Percentiles rank a stretch among this genome's conserved stretches.
Conservation (phyloP, 2,329 filamentous ascomycete species). For the Phialophora expanda region DNA sequence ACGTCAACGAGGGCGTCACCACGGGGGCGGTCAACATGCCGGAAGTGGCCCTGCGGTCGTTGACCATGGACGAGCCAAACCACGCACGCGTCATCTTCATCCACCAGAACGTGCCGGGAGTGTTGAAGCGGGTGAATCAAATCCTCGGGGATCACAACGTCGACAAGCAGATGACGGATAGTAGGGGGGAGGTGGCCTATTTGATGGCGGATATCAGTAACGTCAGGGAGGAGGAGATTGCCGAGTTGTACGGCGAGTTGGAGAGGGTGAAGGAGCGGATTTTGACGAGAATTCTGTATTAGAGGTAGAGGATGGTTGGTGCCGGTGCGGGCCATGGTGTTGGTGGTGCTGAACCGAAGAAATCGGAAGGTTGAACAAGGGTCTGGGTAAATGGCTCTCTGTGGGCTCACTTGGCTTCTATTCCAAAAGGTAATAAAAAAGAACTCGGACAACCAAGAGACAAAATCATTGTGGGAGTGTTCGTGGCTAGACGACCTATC, state of each 20-base stretch:
- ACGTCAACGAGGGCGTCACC: constrained; percentile 94
- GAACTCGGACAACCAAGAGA: neutral
- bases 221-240: constrained; percentile 79
- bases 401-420: neutral
- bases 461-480: neutral
- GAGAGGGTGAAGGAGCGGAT: constrained; percentile 64
- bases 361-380: neutral
- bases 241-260: constrained; percentile 80
- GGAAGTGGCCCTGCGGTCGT: constrained; percentile 87
- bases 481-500: neutral
- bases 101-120: constrained; percentile 94
- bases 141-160: constrained; percentile 95
- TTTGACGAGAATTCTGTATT: constrained; percentile 39
- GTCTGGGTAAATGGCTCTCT: neutral
- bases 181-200: constrained; percentile 90
- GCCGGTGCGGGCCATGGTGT: neutral
- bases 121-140: constrained; percentile 93
- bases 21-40: constrained; percentile 94
- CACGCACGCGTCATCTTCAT: constrained; percentile 95
- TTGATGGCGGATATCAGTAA: constrained; percentile 97
- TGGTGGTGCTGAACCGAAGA: neutral
- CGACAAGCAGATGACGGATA: constrained; percentile 98
- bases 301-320: neutral
- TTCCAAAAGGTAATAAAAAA: neutral
- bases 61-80: constrained; percentile 86